These are phyloP conservation scores for Venturia nashicola DNA, from an alignment of 2,329 filamentous ascomycete species.

Conservation along the genomic window DNA sequence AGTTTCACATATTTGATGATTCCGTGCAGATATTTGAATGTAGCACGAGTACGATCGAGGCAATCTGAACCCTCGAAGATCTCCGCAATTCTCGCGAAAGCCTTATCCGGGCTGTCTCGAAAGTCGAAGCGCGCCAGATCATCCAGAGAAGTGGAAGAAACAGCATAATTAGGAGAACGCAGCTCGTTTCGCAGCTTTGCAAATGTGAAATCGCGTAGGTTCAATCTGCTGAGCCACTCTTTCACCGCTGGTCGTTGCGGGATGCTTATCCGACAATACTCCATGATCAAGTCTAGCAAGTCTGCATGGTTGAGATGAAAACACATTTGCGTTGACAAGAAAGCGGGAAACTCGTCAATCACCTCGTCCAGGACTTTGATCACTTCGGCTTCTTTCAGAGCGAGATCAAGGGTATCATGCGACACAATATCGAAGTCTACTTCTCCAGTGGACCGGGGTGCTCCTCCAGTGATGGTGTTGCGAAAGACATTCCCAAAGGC, in stretches of 20 bases:
- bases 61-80: constrained; percentile 44
- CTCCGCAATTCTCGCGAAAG: constrained; percentile 48
- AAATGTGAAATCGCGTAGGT: constrained; percentile 71
- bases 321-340: constrained; percentile 63
- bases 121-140: constrained; percentile 89
- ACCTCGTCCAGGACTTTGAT: constrained; percentile 93
- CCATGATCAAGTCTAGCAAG: constrained; percentile 76
- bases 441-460: constrained; percentile 73
- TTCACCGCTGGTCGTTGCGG: constrained; percentile 60
- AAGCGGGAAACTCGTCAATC: constrained; percentile 63
- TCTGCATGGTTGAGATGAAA: constrained; percentile 86
- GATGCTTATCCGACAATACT: constrained; percentile 68
- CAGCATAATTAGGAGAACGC: constrained; percentile 65
- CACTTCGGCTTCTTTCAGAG: constrained; percentile 83
- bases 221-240: constrained; percentile 75
- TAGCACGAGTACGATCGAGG: constrained; percentile 37
- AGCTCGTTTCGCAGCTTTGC: constrained; percentile 72
- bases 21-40: constrained; percentile 67
- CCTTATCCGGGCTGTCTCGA: constrained; percentile 61
- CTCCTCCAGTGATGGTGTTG: constrained; percentile 63
- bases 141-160: constrained; percentile 81
- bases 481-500: constrained; percentile 82
- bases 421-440: constrained; percentile 97
- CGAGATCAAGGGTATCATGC: constrained; percentile 64
- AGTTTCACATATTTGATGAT: constrained; percentile 66